Evolutionary conservation across 176 grass and related monocot species (phyloP).

Genomic region (Zea mays): DNA sequence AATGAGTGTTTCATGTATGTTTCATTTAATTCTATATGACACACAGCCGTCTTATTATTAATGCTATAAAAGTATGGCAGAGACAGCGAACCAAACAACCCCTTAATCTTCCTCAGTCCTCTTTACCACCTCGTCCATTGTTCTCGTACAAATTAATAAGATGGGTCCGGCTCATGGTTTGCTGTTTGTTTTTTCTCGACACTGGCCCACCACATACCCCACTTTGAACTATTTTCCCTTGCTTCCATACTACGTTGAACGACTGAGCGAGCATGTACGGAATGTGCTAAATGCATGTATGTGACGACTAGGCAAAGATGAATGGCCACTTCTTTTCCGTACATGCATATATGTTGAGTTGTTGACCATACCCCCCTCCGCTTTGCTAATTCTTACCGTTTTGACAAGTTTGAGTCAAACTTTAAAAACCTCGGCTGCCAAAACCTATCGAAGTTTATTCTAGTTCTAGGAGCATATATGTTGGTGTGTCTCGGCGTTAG

Average conservation of each 20-base stretch:
- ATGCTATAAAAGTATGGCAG: too few species aligned
- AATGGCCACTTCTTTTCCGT: not conserved
- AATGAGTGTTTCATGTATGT: too few species aligned
- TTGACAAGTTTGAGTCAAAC: not conserved
- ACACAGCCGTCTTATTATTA: too few species aligned
- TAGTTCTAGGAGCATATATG: not conserved
- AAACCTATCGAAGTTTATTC: not conserved
- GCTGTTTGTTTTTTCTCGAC: not conserved
- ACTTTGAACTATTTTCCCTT: not conserved
- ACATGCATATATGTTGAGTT: not conserved
- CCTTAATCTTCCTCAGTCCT: too few species aligned
- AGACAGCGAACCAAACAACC: too few species aligned
- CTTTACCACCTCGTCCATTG: too few species aligned
- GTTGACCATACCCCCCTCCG: not conserved
- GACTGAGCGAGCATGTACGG: not conserved
- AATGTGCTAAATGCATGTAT: constrained; percentile 1
- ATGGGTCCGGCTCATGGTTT: not conserved
- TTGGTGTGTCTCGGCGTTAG: not conserved
- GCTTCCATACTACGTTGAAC: not conserved
- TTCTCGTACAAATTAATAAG: too few species aligned
- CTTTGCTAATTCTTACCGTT: not conserved
- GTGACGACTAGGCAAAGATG: not conserved
- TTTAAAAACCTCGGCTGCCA: not conserved
- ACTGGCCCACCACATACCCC: not conserved
- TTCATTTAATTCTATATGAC: too few species aligned